phyloP scores from a whole-genome alignment of 2,329 filamentous ascomycete species.

The Fusarium sp. region DNA sequence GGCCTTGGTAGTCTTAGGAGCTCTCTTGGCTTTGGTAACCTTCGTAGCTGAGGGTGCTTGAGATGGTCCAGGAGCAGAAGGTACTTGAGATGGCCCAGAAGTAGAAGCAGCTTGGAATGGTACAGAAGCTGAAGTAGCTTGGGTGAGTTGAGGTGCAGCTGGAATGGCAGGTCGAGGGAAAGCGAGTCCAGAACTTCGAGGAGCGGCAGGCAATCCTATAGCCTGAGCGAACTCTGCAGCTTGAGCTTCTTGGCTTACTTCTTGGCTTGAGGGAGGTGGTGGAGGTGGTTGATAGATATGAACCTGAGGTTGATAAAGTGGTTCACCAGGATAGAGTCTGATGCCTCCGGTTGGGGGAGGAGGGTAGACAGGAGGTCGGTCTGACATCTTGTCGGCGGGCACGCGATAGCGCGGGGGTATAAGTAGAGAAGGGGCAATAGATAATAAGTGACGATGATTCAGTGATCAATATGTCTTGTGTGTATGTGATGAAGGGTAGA shows the following conservation, averaged over 20 bases:
- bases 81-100: not conserved
- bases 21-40: not conserved
- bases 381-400: not conserved
- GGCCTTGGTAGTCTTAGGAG: not conserved
- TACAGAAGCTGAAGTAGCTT: not conserved
- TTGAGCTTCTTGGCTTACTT: not conserved
- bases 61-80: not conserved
- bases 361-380: not conserved
- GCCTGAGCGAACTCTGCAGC: not conserved
- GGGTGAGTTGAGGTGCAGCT: not conserved
- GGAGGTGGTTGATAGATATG: not conserved
- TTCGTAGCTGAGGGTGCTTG: not conserved
- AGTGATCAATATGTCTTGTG: not conserved
- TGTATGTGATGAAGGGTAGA: not conserved
- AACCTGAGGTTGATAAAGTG: not conserved
- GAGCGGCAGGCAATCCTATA: not conserved
- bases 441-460: not conserved
- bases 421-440: not conserved
- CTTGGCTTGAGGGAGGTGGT: not conserved
- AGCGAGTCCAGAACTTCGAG: not conserved
- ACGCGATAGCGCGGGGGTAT: not conserved
- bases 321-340: not conserved
- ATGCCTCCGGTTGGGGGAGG: not conserved
- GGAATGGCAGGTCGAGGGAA: not conserved
- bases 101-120: no score